Percentiles rank a stretch among this genome's conserved stretches.
Evolutionary conservation across 345 rosid species (phyloP).

Genomic region (Brassica juncea): DNA sequence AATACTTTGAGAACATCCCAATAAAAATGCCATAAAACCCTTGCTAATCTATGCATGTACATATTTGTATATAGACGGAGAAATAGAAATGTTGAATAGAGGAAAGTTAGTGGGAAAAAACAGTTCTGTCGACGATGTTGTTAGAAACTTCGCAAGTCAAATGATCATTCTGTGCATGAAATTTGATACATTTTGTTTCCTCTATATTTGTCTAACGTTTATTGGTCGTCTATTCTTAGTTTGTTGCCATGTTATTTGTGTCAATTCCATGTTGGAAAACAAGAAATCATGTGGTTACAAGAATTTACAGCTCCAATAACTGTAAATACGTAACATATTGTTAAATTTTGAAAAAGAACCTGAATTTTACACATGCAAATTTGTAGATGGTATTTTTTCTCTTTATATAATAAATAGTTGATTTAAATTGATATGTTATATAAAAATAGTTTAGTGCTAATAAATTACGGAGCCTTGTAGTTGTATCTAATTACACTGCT

Average conservation of each 20-base stretch:
- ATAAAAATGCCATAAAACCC: not conserved
- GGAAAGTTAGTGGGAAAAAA: not conserved
- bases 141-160: slow-evolving; percentile 5
- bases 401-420: not conserved
- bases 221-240: slow-evolving; percentile 4
- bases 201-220: slow-evolving; percentile 16
- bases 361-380: not conserved
- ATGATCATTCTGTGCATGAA: slow-evolving; percentile 8
- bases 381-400: not conserved
- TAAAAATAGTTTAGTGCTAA: not conserved
- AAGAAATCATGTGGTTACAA: slow-evolving; percentile 2
- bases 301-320: slow-evolving; percentile 10
- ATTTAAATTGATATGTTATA: not conserved
- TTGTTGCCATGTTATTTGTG: not conserved
- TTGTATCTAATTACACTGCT: slow-evolving; percentile 28
- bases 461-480: slow-evolving; percentile 11
- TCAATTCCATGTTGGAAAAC: slow-evolving; percentile 11
- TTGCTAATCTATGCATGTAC: not conserved
- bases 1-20: not conserved
- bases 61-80: not conserved
- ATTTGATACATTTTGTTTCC: not conserved
- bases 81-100: not conserved
- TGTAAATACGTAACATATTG: not conserved
- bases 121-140: not conserved
- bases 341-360: not conserved